phyloP scores from a whole-genome alignment of 2,329 filamentous ascomycete genomes.

The Fusarium nematophilum region DNA sequence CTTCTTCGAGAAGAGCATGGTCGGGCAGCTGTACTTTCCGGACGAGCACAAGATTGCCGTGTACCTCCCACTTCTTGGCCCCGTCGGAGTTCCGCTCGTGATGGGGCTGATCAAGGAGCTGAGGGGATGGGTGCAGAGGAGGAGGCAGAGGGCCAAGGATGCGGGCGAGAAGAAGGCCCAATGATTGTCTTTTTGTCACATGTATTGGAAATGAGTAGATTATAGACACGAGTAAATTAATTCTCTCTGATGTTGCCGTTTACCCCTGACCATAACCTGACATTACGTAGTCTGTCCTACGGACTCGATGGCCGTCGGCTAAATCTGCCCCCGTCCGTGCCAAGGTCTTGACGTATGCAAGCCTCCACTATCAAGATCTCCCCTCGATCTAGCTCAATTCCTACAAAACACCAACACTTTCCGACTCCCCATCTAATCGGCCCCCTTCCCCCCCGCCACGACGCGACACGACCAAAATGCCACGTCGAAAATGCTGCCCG shows the following conservation, averaged over 20 bases:
- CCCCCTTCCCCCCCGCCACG: background rate
- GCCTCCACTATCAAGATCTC: constrained; percentile 3
- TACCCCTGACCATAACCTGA: background rate
- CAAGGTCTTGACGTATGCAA: constrained; percentile 29
- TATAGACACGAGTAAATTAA: constrained; percentile 31
- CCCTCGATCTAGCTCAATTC: too few species aligned
- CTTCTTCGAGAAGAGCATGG: constrained; percentile 99
- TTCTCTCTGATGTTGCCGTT: background rate
- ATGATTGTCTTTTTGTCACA: constrained; percentile 29
- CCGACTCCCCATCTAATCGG: constrained; percentile 3
- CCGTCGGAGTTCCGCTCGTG: constrained; percentile 88
- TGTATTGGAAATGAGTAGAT: constrained; percentile 5
- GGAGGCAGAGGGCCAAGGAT: constrained; percentile 56
- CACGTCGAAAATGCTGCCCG: constrained; percentile 61
- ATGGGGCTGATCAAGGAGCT: constrained; percentile 87
- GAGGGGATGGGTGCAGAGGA: constrained; percentile 67
- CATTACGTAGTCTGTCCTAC: constrained; percentile 15
- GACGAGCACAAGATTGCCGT: constrained; percentile 99
- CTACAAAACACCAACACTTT: too few species aligned
- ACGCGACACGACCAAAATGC: constrained; percentile 24
- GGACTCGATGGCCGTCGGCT: constrained; percentile 19
- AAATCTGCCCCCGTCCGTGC: constrained; percentile 26
- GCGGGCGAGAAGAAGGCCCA: constrained; percentile 53
- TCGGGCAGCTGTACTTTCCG: constrained; percentile 97
- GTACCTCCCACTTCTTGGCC: constrained; percentile 90